Percentiles rank a stretch among this genome's conserved stretches.
These are phyloP conservation scores for Curvularia hawaiiensis DNA, from an alignment of 2,329 filamentous ascomycete genomes.

Conservation along the genomic window DNA sequence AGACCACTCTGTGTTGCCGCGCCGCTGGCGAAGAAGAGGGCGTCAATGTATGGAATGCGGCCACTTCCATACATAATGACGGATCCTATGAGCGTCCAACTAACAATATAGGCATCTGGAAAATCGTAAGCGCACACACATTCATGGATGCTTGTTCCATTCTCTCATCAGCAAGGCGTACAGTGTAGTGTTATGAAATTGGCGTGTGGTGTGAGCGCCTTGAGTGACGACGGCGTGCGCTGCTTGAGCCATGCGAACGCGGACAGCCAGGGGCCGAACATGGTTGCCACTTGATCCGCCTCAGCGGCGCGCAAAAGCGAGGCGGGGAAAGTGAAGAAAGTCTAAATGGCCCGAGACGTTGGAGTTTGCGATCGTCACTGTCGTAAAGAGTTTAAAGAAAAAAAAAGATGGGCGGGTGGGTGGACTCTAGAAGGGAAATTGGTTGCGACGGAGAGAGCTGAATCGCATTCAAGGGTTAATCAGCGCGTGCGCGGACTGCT, in stretches of 20 bases:
- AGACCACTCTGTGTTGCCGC: slow-evolving; percentile 90
- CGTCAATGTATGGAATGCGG: slow-evolving; percentile 78
- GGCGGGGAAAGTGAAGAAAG: not conserved
- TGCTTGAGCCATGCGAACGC: slow-evolving; percentile 37
- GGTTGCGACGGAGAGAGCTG: slow-evolving; percentile 11
- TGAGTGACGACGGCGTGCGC: slow-evolving; percentile 28
- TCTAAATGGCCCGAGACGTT: not conserved
- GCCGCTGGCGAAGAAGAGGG: slow-evolving; percentile 85
- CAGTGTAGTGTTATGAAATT: slow-evolving; percentile 85
- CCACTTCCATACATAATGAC: slow-evolving; percentile 73
- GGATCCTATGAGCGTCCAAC: slow-evolving; percentile 73
- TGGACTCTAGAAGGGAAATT: not conserved
- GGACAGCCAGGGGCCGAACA: slow-evolving; percentile 42
- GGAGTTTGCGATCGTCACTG: not conserved
- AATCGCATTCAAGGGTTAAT: slow-evolving; percentile 2
- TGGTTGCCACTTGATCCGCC: slow-evolving; percentile 17
- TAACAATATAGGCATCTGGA: slow-evolving; percentile 79
- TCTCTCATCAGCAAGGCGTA: slow-evolving; percentile 40
- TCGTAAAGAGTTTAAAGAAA: not conserved
- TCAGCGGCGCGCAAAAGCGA: not conserved
- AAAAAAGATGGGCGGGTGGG: too few species aligned
- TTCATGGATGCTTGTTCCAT: too few species aligned
- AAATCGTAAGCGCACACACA: slow-evolving; percentile 13
- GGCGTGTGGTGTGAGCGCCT: slow-evolving; percentile 62
- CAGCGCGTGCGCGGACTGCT: slow-evolving; percentile 6